Base-by-base conservation (phyloP, 176 grass and related monocot genomes). In the Juncus inflexus region DNA sequence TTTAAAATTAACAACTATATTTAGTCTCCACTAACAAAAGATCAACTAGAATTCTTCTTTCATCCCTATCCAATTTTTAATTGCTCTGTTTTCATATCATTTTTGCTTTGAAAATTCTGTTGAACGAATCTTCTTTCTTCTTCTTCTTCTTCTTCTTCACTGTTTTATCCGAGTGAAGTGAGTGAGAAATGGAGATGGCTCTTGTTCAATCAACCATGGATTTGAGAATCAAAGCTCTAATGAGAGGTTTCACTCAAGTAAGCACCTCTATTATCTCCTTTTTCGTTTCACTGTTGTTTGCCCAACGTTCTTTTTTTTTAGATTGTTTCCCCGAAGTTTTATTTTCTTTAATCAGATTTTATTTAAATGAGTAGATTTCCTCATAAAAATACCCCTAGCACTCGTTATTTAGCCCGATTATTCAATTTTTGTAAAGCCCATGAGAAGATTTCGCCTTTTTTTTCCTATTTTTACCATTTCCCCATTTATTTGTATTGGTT, bases 211-310 rank as follows among this genome's bases (percentile, higher is more conserved):
- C 41, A 55, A 70, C 39, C 41, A 70, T 28, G 37, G 19, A 66
- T 6, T 64, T 76, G 5, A 52, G 40, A 35, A 61, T 77, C 9
- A 59, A 58, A 47, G 51, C 79, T 12, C 15, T 64, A 56, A 45
- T 65, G 6, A 65, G 49, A 42, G 9, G 43, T 57, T 77, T 72
- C 35, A 35, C 37, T 38, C 73, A 19, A 40, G 79, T 82, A 65
- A 66, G 73, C 28, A 2, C 56, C 14, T 40, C 74, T 53, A 7
- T 47, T 40, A 51, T 10, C 12, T 39, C 42, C 35, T 52, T 16
- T 52, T 74, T 43, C 13, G 9, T 55, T 53, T 65, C 19, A 35
- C 5, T 63, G 13, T 7, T 65, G 5, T 14, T 7, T 6, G 3
- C 2, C 38, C 28, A 55, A 3, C 40, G 3, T 4, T 54, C n/a